Evolutionary conservation across 768 basidiomycete species (phyloP), one percentile per base, ranked within the genome.

Genomic region (Mycena capillaripes): DNA sequence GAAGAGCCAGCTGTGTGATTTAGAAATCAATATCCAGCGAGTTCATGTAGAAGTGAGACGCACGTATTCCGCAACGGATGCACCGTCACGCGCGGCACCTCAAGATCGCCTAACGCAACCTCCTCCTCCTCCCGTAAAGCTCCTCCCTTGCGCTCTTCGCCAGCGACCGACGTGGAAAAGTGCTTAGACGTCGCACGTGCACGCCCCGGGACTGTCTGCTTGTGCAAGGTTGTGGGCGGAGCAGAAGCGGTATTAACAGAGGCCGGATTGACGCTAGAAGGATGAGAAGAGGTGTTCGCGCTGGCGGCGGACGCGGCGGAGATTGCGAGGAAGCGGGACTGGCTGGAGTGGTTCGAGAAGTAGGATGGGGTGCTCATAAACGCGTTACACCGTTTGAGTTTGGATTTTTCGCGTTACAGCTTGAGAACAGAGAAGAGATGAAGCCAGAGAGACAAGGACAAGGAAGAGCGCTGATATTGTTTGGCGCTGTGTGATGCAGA

Each of bases 21-120:
- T 36, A 36, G 34, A 12, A 36, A 6, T 12, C 5, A 42, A 42
- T 3, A n/a, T n/a, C n/a, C n/a, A n/a, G n/a, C n/a, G n/a, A n/a
- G n/a, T n/a, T n/a, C n/a, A n/a, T n/a, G n/a, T n/a, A n/a, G n/a
- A n/a, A 53, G 72, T 53, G 77, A 71, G 61, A 75, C 71, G 61
- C 71, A 95, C 94, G 94, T 95, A 86, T 93, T 93, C 88, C 92
- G 86, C 75, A 95, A 86, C 65, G 94, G 94, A 83, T 95, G 94
- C 3, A 93, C 90, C 46, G 83, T 81, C 42, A 73, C 80, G 34
- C 21, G 30, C 29, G 7, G 14, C 16, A 7, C 21, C 5, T 8
- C 53, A 32, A 16, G 16, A 11, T 50, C 25, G 14, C 21, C 23
- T 2, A 6, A 21, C 19, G 6, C 46, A 5, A 25, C 34, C 29